Conservation (phyloP, 2,329 filamentous ascomycete genomes). For the Pyrenophora teres region DNA sequence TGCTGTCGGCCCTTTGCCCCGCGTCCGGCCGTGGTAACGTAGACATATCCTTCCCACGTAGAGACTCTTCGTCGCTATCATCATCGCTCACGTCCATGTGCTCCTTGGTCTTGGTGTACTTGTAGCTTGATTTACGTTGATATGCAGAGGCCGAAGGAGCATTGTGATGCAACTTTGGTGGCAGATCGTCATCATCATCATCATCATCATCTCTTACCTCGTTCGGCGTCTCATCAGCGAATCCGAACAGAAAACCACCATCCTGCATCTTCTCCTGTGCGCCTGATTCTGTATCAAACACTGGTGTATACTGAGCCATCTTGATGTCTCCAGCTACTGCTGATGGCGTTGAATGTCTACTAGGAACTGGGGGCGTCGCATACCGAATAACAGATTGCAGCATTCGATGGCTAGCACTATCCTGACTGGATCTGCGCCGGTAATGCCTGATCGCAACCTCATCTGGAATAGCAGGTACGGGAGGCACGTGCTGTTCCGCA, state of each 20-base stretch:
- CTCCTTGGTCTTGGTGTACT: not conserved
- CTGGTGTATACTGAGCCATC: constrained; percentile 5
- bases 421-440: constrained; percentile 18
- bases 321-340: constrained; percentile 2
- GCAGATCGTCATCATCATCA: constrained; percentile 23
- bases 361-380: constrained; percentile 24
- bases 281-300: constrained; percentile 3
- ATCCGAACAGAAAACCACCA: not conserved
- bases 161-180: constrained; percentile 31
- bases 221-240: not conserved
- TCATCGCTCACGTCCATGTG: constrained; percentile 18
- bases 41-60: constrained; percentile 5
- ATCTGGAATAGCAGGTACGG: constrained; percentile 37
- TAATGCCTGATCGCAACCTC: constrained; percentile 17
- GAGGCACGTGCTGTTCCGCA: constrained; percentile 28
- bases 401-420: constrained; percentile 29
- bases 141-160: constrained; percentile 9
- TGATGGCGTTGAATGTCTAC: constrained; percentile 3
- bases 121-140: constrained; percentile 13
- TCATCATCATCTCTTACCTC: constrained; percentile 12
- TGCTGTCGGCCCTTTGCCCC: constrained; percentile 14
- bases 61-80: constrained; percentile 14
- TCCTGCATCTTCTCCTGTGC: constrained; percentile 1
- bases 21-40: constrained; percentile 8
- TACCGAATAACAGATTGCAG: constrained; percentile 38